Conservation (phyloP, 192 early-diverging fungal genomes). For the Coemansia sp. region DNA sequence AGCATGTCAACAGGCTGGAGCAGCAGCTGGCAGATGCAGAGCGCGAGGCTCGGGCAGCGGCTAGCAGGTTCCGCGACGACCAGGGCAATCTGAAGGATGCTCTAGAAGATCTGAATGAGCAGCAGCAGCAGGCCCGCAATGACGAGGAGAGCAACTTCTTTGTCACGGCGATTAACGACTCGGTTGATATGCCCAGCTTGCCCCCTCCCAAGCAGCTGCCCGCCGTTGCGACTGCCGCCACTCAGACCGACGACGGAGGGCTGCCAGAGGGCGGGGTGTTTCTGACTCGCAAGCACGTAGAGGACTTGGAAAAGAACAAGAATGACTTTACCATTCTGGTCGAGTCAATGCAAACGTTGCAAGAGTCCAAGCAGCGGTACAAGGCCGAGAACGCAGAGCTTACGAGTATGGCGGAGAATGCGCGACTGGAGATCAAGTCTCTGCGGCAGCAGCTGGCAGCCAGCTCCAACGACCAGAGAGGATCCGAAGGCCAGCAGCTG, state of each 20-base stretch:
- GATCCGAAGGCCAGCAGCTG: constrained; percentile 1
- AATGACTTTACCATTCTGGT: constrained; percentile 16
- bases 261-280: background rate
- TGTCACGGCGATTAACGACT: constrained; percentile 23
- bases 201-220: background rate
- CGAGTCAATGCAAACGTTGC: constrained; percentile 11
- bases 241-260: background rate
- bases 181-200: background rate
- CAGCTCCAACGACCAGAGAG: background rate
- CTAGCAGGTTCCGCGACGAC: background rate
- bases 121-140: background rate
- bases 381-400: constrained; percentile 18
- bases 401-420: constrained; percentile 5
- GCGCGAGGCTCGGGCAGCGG: background rate
- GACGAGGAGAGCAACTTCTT: constrained; percentile 31
- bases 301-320: constrained; percentile 17
- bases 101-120: constrained; percentile 29
- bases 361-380: constrained; percentile 25
- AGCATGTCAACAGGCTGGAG: constrained; percentile 3
- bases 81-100: constrained; percentile 9
- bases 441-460: constrained; percentile 18
- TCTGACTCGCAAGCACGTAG: constrained; percentile 21
- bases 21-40: constrained; percentile 2
- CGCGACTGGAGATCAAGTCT: constrained; percentile 18
- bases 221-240: background rate